Evolutionary conservation across 371 early-diverging fungal species (phyloP), one percentile per base, ranked within the genome.

Genomic region (Apophysomyces elegans): DNA sequence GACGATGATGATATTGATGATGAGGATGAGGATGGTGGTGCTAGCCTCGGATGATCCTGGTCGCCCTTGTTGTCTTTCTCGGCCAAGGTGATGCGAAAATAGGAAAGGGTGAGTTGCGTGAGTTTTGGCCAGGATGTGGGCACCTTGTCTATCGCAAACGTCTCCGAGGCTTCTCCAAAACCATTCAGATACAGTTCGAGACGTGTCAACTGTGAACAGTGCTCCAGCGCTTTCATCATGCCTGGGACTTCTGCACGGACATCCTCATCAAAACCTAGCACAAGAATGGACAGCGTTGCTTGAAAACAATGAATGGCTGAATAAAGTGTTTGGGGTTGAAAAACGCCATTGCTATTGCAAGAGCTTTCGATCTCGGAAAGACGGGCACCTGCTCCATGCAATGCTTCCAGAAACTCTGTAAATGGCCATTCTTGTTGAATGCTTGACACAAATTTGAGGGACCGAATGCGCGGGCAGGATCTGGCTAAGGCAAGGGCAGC

Each of bases 161-260:
- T 26, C 11, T 50, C 54, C 32, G 32, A 26, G 1, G 54, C 9
- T 16, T 5, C 9, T 18, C 54, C 54, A 21, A 32, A n/a, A 11
- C 54, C 54, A 21, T 26, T 26, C 32, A 50, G 54, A 21, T 50
- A 50, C 18, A 50, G 21, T 21, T 50, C 54, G 18, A 50, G 54
- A 21, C 54, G 54, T 11, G n/a, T 50, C 54, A 50, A 26, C 9
- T 50, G n/a, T 18, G 54, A 21, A 21, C 54, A 50, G 8, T 9
- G 7, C 0, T 11, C 5, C 21, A 50, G 21, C 9, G 21, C 54
- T 7, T 50, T 50, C 8, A 50, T 50, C 54, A 50, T 50, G 8
- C 8, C 54, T 4, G 54, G 54, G 4, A 26, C 54, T 21, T n/a
- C 21, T 16, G 54, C 16, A 21, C 54, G 54, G 7, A 21, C 32